phyloP scores from a whole-genome alignment of 148 eudicot species.

The Bassia scoparia region DNA sequence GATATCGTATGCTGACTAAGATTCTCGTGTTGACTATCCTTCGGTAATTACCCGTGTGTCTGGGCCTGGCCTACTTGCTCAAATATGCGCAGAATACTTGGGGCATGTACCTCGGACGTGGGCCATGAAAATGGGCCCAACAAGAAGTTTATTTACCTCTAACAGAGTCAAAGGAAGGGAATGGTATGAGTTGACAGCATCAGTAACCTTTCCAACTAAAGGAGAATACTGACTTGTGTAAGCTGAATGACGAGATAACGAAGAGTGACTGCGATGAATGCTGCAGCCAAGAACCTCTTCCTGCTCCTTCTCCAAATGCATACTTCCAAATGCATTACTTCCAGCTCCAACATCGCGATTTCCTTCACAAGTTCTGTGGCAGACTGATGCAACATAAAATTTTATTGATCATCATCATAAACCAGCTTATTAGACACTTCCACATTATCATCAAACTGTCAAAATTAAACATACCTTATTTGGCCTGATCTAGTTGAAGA shows the following conservation, averaged over 20 bases:
- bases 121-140: no score
- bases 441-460: background rate
- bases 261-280: constrained; percentile 61
- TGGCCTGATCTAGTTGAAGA: no score
- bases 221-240: constrained; percentile 35
- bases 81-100: no score
- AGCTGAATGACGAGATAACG: constrained; percentile 60
- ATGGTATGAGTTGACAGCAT: constrained; percentile 50
- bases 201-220: constrained; percentile 29
- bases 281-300: constrained; percentile 38
- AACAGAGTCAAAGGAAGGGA: constrained; percentile 66
- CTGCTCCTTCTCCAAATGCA: constrained; percentile 44
- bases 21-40: no score
- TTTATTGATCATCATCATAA: background rate
- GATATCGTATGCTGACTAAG: no score
- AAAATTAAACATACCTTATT: no score
- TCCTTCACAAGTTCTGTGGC: constrained; percentile 61
- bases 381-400: constrained; percentile 39
- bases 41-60: no score
- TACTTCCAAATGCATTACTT: constrained; percentile 59
- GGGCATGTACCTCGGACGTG: no score
- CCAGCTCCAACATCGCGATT: constrained; percentile 66
- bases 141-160: constrained; percentile 59
- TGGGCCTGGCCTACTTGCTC: no score
- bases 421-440: background rate